phyloP scores from a whole-genome alignment of 352 stramenopile species.

The Aphanomyces euteiches region DNA sequence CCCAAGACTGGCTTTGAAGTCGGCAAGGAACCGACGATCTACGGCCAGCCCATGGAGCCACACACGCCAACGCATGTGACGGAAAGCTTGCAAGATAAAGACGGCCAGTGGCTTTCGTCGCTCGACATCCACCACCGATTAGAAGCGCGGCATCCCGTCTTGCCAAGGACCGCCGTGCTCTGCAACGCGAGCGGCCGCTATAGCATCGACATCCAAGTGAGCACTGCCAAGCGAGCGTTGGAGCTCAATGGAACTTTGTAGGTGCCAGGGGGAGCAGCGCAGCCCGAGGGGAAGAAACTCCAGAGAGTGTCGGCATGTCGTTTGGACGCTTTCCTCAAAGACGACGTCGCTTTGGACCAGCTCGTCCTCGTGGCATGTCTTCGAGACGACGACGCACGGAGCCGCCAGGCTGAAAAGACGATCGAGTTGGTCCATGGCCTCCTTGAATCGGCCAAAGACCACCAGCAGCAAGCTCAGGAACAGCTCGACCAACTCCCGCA shows the following conservation, averaged over 20 bases:
- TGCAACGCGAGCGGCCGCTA: constrained; percentile 76
- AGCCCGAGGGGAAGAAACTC: constrained; percentile 41
- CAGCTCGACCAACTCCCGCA: constrained; percentile 14
- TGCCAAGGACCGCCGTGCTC: constrained; percentile 52
- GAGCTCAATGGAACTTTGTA: not conserved
- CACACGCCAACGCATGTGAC: constrained; percentile 45
- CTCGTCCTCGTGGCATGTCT: constrained; percentile 69
- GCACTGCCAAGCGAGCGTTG: constrained; percentile 36
- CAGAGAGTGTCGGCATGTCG: constrained; percentile 39
- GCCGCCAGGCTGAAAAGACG: constrained; percentile 45
- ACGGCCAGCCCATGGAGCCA: constrained; percentile 42
- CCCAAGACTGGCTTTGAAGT: constrained; percentile 57
- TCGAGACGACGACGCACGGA: constrained; percentile 58
- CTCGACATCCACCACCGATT: constrained; percentile 61
- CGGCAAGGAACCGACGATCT: constrained; percentile 48
- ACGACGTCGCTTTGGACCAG: constrained; percentile 40
- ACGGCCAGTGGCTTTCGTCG: constrained; percentile 59
- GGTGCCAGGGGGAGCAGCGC: constrained; percentile 28
- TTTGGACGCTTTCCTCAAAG: constrained; percentile 51
- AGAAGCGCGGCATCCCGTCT: constrained; percentile 50
- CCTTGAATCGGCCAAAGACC: not conserved
- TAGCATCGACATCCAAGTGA: constrained; percentile 56
- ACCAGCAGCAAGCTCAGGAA: no score
- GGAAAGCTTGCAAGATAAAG: constrained; percentile 49
- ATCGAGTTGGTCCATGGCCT: constrained; percentile 53